Evolutionary conservation across 1,139 yeast species (phyloP).

Genomic region (Saccharomyces hybrid): DNA sequence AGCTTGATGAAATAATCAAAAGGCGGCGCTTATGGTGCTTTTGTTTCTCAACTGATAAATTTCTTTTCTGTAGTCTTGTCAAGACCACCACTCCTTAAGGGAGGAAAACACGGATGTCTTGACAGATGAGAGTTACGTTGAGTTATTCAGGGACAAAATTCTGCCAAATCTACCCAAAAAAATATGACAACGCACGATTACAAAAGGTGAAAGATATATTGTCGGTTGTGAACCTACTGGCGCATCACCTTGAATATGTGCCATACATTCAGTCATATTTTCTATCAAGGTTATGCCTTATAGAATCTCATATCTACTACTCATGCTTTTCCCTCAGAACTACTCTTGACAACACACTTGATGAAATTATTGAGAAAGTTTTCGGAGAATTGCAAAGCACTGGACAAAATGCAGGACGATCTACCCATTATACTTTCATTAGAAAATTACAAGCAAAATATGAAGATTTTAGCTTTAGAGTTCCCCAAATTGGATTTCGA

Average conservation of each 20-base stretch:
- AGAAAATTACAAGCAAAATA: conserved; percentile 19
- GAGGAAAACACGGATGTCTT: conserved; percentile 20
- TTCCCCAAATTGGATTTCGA: conserved; percentile 20
- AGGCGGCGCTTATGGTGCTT: conserved; percentile 24
- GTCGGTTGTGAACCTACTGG: conserved; percentile 11
- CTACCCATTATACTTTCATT: conserved; percentile 20
- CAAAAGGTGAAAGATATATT: conserved; percentile 9
- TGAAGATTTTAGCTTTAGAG: conserved; percentile 16
- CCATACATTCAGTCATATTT: conserved; percentile 22
- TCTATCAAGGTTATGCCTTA: conserved; percentile 13
- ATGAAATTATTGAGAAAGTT: conserved; percentile 17
- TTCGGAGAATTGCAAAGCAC: conserved; percentile 12
- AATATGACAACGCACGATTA: neutral
- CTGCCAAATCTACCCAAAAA: conserved; percentile 1
- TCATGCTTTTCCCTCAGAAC: conserved; percentile 20
- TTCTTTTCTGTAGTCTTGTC: conserved; percentile 18
- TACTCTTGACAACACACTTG: conserved; percentile 16
- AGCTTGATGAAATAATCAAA: conserved; percentile 13
- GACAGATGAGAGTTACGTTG: conserved; percentile 18
- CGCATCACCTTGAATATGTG: conserved; percentile 15
- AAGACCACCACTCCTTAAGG: conserved; percentile 19
- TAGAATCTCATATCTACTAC: conserved; percentile 15
- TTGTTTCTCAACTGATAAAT: conserved; percentile 21
- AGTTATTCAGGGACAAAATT: conserved; percentile 12
- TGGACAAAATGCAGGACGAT: conserved; percentile 19